Percentiles rank a stretch among this genome's conserved stretches.
Evolutionary conservation across 495 filamentous ascomycete genomes (phyloP).

Genomic region (Penicillium fimorum): DNA sequence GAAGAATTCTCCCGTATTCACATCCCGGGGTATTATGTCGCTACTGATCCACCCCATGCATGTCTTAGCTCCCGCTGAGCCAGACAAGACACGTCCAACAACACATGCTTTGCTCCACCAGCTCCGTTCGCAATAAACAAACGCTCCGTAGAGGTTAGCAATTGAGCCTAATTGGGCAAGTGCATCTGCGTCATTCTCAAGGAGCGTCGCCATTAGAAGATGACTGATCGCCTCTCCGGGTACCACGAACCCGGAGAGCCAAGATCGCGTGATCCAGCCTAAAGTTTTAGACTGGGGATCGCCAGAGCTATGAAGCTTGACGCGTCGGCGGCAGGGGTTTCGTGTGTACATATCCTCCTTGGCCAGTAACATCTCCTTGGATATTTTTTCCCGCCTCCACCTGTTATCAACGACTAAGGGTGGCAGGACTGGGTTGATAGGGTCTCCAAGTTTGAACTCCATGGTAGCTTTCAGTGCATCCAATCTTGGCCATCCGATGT

Average conservation of each 20-base stretch:
- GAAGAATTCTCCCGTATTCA: constrained; percentile 30
- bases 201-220: constrained; percentile 71
- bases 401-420: constrained; percentile 1
- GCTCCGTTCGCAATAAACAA: constrained; percentile 64
- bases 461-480: constrained; percentile 32
- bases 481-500: constrained; percentile 50
- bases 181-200: constrained; percentile 72
- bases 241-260: constrained; percentile 73
- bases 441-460: constrained; percentile 17
- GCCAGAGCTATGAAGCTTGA: constrained; percentile 26
- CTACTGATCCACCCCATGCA: constrained; percentile 78
- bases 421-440: constrained; percentile 12
- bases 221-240: constrained; percentile 73
- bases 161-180: constrained; percentile 62
- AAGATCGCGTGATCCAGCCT: constrained; percentile 82
- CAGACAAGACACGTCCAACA: constrained; percentile 71
- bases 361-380: constrained; percentile 4
- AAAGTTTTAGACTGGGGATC: constrained; percentile 26
- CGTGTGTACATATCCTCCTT: constrained; percentile 35
- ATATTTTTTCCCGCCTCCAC: background rate
- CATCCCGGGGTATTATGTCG: constrained; percentile 47
- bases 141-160: constrained; percentile 76
- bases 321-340: constrained; percentile 27
- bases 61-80: constrained; percentile 61
- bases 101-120: constrained; percentile 84